Base-by-base conservation (phyloP, 345 rosid genomes). In the Raphanus raphanistrum region DNA sequence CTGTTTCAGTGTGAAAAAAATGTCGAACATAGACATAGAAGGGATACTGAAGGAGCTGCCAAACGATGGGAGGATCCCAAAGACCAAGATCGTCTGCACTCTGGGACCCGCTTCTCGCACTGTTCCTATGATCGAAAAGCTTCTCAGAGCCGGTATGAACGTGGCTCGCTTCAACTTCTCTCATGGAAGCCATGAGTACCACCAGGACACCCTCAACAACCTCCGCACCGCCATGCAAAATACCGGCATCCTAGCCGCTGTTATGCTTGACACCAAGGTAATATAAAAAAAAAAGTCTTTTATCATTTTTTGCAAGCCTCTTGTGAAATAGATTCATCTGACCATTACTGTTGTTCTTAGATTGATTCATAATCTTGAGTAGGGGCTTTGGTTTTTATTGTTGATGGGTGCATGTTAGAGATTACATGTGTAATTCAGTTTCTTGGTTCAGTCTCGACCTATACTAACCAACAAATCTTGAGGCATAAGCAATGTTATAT, bases 131-230 rank as follows among this genome's bases (percentile, higher is more conserved):
- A 43, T 88, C 2, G 97, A 92, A 88, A 94, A 94, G 88, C 90
- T 94, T 82, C 82, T 92, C 13, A 88, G 70, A 73, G 97, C 97
- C 5, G 98, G 98, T 52, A 92, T 94, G 98, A 94, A 94, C 71
- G 97, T 94, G 7, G 97, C 94, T 57, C 96, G 98, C 41, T 94
- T 94, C 94, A 94, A 94, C 80, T 94, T 94, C 88, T 94, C 98
- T 6, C 98, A 94, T 31, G 98, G 98, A 13, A 90, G 94, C 43
- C 97, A 92, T 28, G 94, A 90, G 68, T 94, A 94, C 63, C 98
- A 94, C 82, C 94, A 88, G 82, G 98, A 85, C 81, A 90, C 94
- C 66, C 83, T 94, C 79, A 54, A 92, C 79, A 92, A 90, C 66
- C 98, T 94, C 84, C 86, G 83, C 71, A 66, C 38, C 17, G 90